Evolutionary conservation across 2,329 filamentous ascomycete species (phyloP).

Genomic region (Plenodomus biglobosus): DNA sequence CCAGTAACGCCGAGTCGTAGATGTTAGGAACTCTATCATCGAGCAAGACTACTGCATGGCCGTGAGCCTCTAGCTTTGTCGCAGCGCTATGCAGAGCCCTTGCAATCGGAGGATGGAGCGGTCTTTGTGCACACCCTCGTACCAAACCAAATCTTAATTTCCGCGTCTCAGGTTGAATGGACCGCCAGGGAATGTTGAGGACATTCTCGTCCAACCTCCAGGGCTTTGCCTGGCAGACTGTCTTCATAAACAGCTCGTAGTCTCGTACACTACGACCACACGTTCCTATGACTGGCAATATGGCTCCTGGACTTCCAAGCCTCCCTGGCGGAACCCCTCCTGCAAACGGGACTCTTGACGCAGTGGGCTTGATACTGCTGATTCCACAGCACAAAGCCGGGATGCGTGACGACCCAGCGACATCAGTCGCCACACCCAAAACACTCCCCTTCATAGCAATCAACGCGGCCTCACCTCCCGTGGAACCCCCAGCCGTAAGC

Average conservation of each 20-base stretch:
- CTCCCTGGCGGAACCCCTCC: conserved; percentile 34
- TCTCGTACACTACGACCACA: conserved; percentile 48
- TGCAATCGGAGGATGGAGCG: conserved; percentile 55
- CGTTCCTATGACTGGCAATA: conserved; percentile 49
- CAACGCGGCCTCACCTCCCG: conserved; percentile 65
- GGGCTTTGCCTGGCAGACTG: conserved; percentile 45
- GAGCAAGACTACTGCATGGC: conserved; percentile 47
- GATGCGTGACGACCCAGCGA: conserved; percentile 68
- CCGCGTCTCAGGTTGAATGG: conserved; percentile 15
- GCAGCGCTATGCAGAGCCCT: conserved; percentile 49
- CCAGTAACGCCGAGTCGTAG: conserved; percentile 38
- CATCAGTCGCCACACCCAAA: conserved; percentile 65
- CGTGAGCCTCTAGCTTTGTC: conserved; percentile 44
- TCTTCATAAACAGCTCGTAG: conserved; percentile 46
- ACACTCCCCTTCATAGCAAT: conserved; percentile 60
- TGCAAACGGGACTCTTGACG: conserved; percentile 53
- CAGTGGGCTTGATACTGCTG: conserved; percentile 56
- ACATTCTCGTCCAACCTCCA: conserved; percentile 52
- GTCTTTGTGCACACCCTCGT: conserved; percentile 51
- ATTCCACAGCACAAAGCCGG: conserved; percentile 72
- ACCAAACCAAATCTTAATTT: conserved; percentile 54
- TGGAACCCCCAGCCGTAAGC: conserved; percentile 64
- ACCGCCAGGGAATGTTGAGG: conserved; percentile 52
- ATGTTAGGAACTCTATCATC: conserved; percentile 34
- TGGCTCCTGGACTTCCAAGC: conserved; percentile 30